phyloP scores from a whole-genome alignment of 2,329 filamentous ascomycete species.

The Talaromyces funiculosus region DNA sequence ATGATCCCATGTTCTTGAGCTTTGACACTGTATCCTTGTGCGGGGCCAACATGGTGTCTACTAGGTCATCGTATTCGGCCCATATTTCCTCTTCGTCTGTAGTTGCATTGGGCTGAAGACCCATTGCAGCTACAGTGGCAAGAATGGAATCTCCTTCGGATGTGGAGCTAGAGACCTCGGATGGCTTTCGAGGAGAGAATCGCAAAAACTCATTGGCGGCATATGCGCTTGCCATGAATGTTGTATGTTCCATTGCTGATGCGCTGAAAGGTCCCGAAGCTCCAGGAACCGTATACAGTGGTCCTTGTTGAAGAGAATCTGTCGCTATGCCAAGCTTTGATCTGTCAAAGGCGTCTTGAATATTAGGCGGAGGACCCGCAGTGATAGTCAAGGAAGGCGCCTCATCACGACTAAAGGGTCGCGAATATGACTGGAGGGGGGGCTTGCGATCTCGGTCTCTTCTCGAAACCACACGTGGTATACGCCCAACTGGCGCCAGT shows the following conservation, averaged over 20 bases:
- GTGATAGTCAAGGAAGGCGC: slow-evolving; percentile 37
- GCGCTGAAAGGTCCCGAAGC: slow-evolving; percentile 31
- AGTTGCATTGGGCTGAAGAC: slow-evolving; percentile 57
- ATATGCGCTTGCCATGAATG: slow-evolving; percentile 35
- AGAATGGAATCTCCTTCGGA: slow-evolving; percentile 56
- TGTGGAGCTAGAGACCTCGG: slow-evolving; percentile 60
- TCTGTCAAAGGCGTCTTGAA: slow-evolving; percentile 21
- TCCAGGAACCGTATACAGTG: slow-evolving; percentile 22
- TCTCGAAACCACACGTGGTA: slow-evolving; percentile 72
- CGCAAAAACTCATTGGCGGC: slow-evolving; percentile 60
- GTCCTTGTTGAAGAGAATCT: slow-evolving; percentile 21
- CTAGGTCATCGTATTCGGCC: slow-evolving; percentile 87
- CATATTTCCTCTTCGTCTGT: slow-evolving; percentile 81
- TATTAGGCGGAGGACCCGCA: slow-evolving; percentile 21
- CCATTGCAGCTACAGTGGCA: slow-evolving; percentile 59
- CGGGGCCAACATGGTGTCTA: slow-evolving; percentile 61
- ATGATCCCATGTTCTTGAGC: slow-evolving; percentile 22
- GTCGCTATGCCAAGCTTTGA: slow-evolving; percentile 20
- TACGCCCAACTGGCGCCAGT: slow-evolving; percentile 75
- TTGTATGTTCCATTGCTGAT: slow-evolving; percentile 26
- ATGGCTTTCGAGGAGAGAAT: slow-evolving; percentile 69
- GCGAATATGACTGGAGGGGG: slow-evolving; percentile 75
- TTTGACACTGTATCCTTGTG: slow-evolving; percentile 20
- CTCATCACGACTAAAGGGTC: slow-evolving; percentile 60
- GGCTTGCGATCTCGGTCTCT: slow-evolving; percentile 57